Conservation (phyloP, 1,284 basidiomycete species). For the Ganoderma lucidum region DNA sequence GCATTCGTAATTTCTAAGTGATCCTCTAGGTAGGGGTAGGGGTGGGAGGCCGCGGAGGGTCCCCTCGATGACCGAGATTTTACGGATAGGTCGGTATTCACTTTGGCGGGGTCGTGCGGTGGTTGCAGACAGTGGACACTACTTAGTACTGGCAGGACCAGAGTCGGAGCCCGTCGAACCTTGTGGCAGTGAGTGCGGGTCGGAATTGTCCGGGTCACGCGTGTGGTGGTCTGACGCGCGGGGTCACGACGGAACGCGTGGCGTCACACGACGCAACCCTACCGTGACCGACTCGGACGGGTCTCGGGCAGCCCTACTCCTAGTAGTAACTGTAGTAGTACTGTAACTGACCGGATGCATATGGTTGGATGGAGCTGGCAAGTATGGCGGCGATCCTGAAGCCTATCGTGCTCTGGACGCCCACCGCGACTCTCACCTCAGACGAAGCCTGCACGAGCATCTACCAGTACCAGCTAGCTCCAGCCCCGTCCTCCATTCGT, state of each 20-base stretch:
- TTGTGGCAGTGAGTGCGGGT: too few relatives aligned
- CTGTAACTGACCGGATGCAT: too few relatives aligned
- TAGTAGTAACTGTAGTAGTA: neutral
- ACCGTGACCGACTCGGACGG: too few relatives aligned
- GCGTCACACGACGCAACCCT: neutral
- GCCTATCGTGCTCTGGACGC: slow-evolving; percentile 42
- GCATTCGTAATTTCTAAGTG: neutral
- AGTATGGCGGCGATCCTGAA: slow-evolving; percentile 6
- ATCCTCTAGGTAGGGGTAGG: too few relatives aligned
- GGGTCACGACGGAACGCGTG: neutral
- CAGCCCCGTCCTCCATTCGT: slow-evolving; percentile 32
- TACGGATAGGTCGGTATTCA: too few relatives aligned
- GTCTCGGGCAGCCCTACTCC: neutral
- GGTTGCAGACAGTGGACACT: too few relatives aligned
- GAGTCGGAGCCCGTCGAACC: too few relatives aligned
- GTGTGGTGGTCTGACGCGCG: neutral
- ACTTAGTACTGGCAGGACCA: too few relatives aligned
- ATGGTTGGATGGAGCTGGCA: neutral
- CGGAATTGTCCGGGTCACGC: neutral
- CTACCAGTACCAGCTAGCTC: slow-evolving; percentile 41
- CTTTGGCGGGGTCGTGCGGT: too few relatives aligned
- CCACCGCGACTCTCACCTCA: slow-evolving; percentile 31
- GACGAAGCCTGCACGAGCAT: slow-evolving; percentile 51
- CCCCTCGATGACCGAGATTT: too few relatives aligned
- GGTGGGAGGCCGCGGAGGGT: neutral